Base-by-base conservation (phyloP, 331 rosid species). In the Rhamnella rubrinervis region DNA sequence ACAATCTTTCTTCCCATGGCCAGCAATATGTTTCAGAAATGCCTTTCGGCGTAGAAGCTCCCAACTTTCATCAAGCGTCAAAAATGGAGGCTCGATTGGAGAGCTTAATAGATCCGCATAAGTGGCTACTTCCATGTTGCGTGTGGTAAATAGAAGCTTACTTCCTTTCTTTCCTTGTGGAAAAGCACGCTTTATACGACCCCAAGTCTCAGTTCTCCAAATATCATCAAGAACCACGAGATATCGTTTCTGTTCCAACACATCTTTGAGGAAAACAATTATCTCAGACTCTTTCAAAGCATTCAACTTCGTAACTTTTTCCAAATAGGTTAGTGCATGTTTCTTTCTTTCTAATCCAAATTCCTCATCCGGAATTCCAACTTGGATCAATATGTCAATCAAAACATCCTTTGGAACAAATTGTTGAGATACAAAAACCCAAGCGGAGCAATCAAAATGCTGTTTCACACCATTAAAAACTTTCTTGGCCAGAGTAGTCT, bases 21-120 rank as follows among this genome's bases (percentile, higher is more conserved):
- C 59, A 35, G 61, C 23, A 26, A 63, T 0, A 25, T 65, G 51
- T 28, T 73, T 46, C 14, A 84, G 79, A 60, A 88, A 81, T 39
- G 88, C 86, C 73, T 83, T 85, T 50, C 80, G 76, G 63, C 62
- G 69, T 64, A 85, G 76, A 75, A 88, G 63, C 44, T 57, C 72
- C 93, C 87, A 86, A 61, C 91, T 78, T 35, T 78, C 79, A 10
- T 76, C 80, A 23, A 46, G 51, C 8, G 75, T 80, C 52, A 89
- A 58, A 57, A 75, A 77, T 28, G 63, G 63, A 5, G 84, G 84
- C 68, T 80, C 80, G 11, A 67, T 38, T 59, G 84, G 70, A 63
- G 20, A 38, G 85, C 84, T 39, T 40, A 5, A 2, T 37, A 76
- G 65, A 81, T 77, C 83, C 26, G 82, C 85, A 70, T 55, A 64